Percentiles rank a stretch among this genome's conserved stretches.
phyloP scores from a whole-genome alignment of 1,139 yeast species.

The Debaryomycetaceae sp. region DNA sequence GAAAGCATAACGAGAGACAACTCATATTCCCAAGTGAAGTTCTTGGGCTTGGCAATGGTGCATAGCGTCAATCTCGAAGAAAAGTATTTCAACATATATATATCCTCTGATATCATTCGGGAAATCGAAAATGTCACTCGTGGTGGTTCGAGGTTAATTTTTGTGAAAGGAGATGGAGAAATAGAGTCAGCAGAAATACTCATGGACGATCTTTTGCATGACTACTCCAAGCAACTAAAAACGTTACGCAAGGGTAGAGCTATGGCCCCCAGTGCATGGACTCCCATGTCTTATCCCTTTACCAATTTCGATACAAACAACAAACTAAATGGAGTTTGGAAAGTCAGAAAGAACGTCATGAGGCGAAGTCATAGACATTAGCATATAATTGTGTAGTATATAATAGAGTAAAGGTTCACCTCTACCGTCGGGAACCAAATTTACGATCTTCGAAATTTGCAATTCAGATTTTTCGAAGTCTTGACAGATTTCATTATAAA shows the following conservation, averaged over 20 bases:
- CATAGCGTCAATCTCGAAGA: conserved; percentile 56
- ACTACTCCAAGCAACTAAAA: conserved; percentile 9
- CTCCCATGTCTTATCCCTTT: conserved; percentile 37
- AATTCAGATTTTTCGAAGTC: background rate
- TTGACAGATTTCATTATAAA: background rate
- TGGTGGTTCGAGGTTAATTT: conserved; percentile 33
- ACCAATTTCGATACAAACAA: conserved; percentile 46
- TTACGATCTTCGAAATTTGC: background rate
- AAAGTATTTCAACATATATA: conserved; percentile 50
- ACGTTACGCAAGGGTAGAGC: conserved; percentile 10
- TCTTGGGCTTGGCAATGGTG: conserved; percentile 46
- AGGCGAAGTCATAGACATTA: conserved; percentile 34
- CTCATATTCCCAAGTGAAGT: conserved; percentile 11
- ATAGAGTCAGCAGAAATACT: conserved; percentile 34
- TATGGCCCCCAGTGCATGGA: conserved; percentile 2
- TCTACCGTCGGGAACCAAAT: background rate
- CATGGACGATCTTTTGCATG: conserved; percentile 18
- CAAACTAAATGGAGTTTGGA: conserved; percentile 59
- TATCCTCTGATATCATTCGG: conserved; percentile 37
- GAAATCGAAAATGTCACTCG: conserved; percentile 10
- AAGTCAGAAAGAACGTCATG: conserved; percentile 59
- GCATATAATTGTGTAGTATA: background rate
- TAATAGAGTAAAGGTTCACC: background rate
- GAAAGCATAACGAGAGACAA: conserved; percentile 12
- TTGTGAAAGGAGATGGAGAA: conserved; percentile 67